Evolutionary conservation across 2,329 filamentous ascomycete species (phyloP).

Genomic region (Akanthomyces lecanii): DNA sequence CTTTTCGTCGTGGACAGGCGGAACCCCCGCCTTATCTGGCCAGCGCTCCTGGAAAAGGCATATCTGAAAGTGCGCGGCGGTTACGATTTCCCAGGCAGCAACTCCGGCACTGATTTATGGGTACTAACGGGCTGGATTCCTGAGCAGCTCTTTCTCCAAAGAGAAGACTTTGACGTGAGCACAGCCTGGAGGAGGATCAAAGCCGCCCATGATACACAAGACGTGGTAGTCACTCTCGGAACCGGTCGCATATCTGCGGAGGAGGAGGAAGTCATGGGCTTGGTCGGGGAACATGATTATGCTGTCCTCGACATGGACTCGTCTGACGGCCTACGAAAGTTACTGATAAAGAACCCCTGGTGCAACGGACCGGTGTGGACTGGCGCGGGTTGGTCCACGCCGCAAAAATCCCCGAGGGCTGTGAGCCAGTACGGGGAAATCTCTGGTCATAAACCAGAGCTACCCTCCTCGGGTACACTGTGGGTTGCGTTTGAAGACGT

Average conservation of each 20-base stretch:
- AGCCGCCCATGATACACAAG: conserved; percentile 67
- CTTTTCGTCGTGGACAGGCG: conserved; percentile 85
- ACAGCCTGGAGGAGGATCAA: conserved; percentile 75
- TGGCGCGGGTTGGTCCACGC: conserved; percentile 32
- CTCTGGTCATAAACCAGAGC: background rate
- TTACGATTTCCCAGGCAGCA: conserved; percentile 96
- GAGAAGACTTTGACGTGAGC: conserved; percentile 72
- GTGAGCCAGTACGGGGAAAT: background rate
- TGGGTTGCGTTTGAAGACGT: conserved; percentile 91
- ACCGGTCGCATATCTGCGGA: conserved; percentile 75
- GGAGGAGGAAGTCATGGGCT: conserved; percentile 75
- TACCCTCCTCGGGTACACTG: conserved; percentile 62
- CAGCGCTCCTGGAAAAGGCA: conserved; percentile 89
- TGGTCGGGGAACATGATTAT: conserved; percentile 91
- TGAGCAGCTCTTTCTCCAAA: conserved; percentile 85
- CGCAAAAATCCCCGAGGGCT: conserved; percentile 12
- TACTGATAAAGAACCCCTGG: conserved; percentile 96
- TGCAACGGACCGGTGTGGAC: conserved; percentile 74
- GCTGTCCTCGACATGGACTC: conserved; percentile 77
- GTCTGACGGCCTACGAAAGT: conserved; percentile 54
- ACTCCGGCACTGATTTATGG: conserved; percentile 92
- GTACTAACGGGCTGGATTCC: conserved; percentile 94
- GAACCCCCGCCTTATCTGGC: conserved; percentile 81
- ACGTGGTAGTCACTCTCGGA: conserved; percentile 85
- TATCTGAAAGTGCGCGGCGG: conserved; percentile 93